Base-by-base conservation (phyloP, 1,284 basidiomycete species). In the Tilletia walkeri region DNA sequence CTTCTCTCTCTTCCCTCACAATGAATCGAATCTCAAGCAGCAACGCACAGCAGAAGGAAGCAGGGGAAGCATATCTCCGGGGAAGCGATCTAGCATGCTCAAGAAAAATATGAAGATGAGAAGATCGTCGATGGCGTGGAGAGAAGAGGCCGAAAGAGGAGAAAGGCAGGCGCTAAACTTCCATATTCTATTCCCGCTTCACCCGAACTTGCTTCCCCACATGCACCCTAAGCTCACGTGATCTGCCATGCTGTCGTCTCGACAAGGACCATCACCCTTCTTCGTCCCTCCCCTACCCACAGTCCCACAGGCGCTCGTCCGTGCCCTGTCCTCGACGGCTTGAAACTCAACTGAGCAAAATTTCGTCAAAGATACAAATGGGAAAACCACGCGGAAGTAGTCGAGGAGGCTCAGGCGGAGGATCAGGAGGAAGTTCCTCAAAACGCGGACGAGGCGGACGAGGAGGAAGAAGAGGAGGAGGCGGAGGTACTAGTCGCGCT, bases 401-500 rank as follows among this genome's bases (percentile, higher is more conserved):
- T 34, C 71, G 34, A 63, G 59, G 59, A 14, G 36, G 56, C 16
- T 24, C 24, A 9, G 14, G 59, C 36, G 59, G 59, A 14, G 59
- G 59, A 24, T 10, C 12, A 18, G 36, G 72, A 5, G 72, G 69
- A 1, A 36, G 72, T 16, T 36, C 12, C 3, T 20, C 30, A 9
- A 24, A n/a, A n/a, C 71, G 75, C 10, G 73, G 67, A 45, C 67
- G 65, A 45, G 65, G 67, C n/a, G 66, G 66, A 10, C 72, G 70
- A 20, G 10, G 73, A 70, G 73, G 76, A 18, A 30, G 50, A n/a
- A 36, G 34, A 5, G 30, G 24, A 24, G 14, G 41, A 56, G 73
- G 75, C 0, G 69, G 74, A 16, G 69, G 75, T 48, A 69, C 72
- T 18, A 69, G 71, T 61, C 71, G 76, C 38, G 74, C 24, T 9